Evolutionary conservation across 306 rosid genomes (phyloP).

Genomic region (Glycyrrhiza uralensis): DNA sequence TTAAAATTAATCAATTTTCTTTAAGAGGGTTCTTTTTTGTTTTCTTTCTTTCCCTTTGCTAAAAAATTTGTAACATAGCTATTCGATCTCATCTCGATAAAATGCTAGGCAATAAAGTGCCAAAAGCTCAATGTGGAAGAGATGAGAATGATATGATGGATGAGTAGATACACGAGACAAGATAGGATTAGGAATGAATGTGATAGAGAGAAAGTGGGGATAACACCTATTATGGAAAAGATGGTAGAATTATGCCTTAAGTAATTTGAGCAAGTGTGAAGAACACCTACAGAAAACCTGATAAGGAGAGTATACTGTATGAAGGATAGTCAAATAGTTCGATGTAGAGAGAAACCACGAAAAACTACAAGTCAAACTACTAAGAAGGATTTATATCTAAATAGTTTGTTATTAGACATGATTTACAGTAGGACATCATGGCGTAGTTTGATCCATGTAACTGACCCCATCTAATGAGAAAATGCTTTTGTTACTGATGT

Average conservation of each 20-base stretch:
- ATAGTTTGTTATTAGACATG: background rate
- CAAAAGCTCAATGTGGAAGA: background rate
- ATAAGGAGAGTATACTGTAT: background rate
- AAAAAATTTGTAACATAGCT: background rate
- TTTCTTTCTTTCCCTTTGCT: background rate
- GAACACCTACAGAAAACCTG: background rate
- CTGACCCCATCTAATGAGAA: background rate
- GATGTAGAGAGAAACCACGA: background rate
- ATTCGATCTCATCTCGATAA: too few relatives aligned
- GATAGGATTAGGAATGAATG: background rate
- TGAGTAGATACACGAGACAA: background rate
- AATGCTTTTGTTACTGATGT: background rate
- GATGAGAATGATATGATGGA: background rate
- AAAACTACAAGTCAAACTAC: background rate
- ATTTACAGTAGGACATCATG: background rate
- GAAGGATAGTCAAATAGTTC: background rate
- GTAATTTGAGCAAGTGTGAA: background rate
- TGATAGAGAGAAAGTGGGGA: background rate
- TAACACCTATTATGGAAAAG: background rate
- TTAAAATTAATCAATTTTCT: background rate
- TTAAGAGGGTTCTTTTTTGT: background rate
- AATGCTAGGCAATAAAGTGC: background rate
- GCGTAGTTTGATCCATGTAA: background rate
- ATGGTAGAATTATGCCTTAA: background rate
- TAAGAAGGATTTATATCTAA: background rate